phyloP scores from a whole-genome alignment of 441 rosid genomes.

The Erysimum pusillum region DNA sequence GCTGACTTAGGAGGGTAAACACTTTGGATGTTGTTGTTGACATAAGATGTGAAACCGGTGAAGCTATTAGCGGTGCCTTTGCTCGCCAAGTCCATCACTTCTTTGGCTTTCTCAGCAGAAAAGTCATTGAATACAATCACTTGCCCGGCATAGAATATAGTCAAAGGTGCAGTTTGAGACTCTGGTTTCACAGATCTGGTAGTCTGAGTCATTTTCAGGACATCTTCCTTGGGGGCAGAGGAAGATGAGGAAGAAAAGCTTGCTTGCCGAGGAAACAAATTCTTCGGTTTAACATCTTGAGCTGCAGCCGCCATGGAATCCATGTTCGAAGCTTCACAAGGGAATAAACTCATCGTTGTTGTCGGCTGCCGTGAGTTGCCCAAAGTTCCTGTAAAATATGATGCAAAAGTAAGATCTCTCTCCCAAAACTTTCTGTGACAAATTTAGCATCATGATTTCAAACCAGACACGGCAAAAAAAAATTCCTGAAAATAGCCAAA shows the following conservation, averaged over 20 bases:
- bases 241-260: slow-evolving; percentile 52
- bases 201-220: slow-evolving; percentile 42
- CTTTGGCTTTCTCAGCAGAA: slow-evolving; percentile 75
- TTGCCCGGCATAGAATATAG: slow-evolving; percentile 81
- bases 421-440: neutral
- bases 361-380: slow-evolving; percentile 46
- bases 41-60: slow-evolving; percentile 29
- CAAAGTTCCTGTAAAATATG: slow-evolving; percentile 49
- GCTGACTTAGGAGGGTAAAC: slow-evolving; percentile 39
- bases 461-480: neutral
- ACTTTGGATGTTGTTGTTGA: slow-evolving; percentile 15
- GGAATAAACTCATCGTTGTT: slow-evolving; percentile 66
- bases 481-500: neutral
- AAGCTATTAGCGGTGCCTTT: slow-evolving; percentile 50
- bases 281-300: slow-evolving; percentile 54
- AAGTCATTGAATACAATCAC: slow-evolving; percentile 74
- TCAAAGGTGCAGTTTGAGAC: slow-evolving; percentile 67
- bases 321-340: slow-evolving; percentile 41
- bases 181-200: slow-evolving; percentile 44
- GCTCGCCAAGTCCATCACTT: slow-evolving; percentile 70
- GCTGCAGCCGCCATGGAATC: slow-evolving; percentile 33
- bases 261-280: slow-evolving; percentile 62
- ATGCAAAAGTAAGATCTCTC: neutral
- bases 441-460: neutral
- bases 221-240: slow-evolving; percentile 48